phyloP scores from a whole-genome alignment of 139 green algal species.

The Edaphochlamys debaryana region DNA sequence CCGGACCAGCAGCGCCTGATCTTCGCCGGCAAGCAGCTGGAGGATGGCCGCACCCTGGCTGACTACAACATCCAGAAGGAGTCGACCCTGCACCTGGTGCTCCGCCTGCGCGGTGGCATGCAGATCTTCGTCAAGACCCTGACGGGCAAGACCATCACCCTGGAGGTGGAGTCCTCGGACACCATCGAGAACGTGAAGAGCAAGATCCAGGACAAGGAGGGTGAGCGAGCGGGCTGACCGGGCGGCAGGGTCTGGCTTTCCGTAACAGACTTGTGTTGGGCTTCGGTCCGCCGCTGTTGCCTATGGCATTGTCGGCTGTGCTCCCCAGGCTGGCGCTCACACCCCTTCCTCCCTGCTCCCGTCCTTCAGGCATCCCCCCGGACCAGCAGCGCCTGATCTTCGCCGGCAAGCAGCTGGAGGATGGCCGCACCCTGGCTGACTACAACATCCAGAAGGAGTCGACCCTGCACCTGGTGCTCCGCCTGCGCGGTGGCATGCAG shows the following conservation, averaged over 20 bases:
- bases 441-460: too few species aligned
- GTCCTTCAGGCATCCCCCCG: conserved; percentile 84
- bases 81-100: too few species aligned
- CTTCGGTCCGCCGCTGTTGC: too few species aligned
- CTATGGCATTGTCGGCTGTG: too few species aligned
- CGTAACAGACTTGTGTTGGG: background rate
- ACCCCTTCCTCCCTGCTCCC: too few species aligned
- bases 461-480: too few species aligned
- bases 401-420: conserved; percentile 98
- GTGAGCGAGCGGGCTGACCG: conserved; percentile 3
- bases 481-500: too few species aligned
- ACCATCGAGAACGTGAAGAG: conserved; percentile 89
- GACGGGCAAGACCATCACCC: too few species aligned
- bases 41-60: conserved; percentile 89
- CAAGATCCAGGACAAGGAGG: conserved; percentile 93
- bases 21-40: conserved; percentile 95
- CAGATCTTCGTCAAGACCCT: too few species aligned
- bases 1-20: conserved; percentile 96
- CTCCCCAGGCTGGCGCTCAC: background rate
- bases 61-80: too few species aligned
- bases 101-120: too few species aligned
- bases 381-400: conserved; percentile 99
- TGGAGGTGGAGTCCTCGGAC: too few species aligned
- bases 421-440: conserved; percentile 95
- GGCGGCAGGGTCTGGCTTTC: background rate